Conservation (phyloP, 2,329 filamentous ascomycete genomes). For the Diplodia sapinea region DNA sequence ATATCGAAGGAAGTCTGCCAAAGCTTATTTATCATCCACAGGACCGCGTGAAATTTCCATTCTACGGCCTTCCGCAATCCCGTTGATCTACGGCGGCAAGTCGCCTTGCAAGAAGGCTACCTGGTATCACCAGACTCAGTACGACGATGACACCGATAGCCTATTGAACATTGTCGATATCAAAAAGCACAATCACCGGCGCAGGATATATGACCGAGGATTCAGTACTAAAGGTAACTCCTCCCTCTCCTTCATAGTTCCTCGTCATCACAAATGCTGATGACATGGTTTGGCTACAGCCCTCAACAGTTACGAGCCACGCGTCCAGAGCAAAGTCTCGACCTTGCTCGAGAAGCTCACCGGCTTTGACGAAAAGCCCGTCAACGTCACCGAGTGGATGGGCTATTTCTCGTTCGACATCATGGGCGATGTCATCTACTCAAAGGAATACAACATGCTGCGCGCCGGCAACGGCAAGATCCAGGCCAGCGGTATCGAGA, state of each 20-base stretch:
- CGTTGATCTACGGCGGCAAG: constrained; percentile 40
- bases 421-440: constrained; percentile 56
- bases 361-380: constrained; percentile 34
- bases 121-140: constrained; percentile 37
- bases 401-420: constrained; percentile 56
- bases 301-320: constrained; percentile 40
- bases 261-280: not conserved
- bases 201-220: constrained; percentile 43
- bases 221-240: constrained; percentile 39
- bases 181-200: constrained; percentile 38
- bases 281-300: not conserved
- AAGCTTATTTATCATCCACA: not conserved
- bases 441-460: constrained; percentile 50
- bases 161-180: constrained; percentile 37
- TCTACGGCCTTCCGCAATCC: constrained; percentile 37
- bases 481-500: constrained; percentile 36
- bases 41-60: constrained; percentile 39
- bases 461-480: constrained; percentile 36
- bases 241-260: not conserved
- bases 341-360: constrained; percentile 39
- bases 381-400: constrained; percentile 44
- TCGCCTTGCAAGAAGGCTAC: constrained; percentile 44
- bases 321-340: constrained; percentile 41
- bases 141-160: constrained; percentile 35
- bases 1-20: not conserved